Base-by-base conservation (phyloP, 164 flowering plant genomes). In the Hamamelis virginiana region DNA sequence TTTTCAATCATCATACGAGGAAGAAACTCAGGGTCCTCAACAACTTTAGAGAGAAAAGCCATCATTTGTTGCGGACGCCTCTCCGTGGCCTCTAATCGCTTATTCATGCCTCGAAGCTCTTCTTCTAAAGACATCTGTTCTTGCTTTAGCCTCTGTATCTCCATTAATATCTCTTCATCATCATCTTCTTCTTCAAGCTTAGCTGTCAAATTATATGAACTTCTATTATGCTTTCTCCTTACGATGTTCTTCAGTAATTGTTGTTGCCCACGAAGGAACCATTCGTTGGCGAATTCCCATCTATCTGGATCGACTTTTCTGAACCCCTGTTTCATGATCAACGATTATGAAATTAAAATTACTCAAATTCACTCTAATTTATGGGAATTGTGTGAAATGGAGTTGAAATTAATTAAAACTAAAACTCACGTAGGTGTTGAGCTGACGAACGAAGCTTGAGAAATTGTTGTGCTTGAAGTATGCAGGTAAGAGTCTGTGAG, bases 381-480 rank as follows among this genome's bases (percentile, higher is more conserved):
- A 16, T 22, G 14, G 16, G 14, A 9, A 48, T 23, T 16, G 12
- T 4, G 57, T 43, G 3, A 46, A n/a, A n/a, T n/a, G n/a, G n/a
- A n/a, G n/a, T n/a, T n/a, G n/a, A n/a, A n/a, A n/a, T n/a, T n/a
- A n/a, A n/a, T n/a, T n/a, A n/a, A n/a, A n/a, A n/a, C n/a, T n/a
- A n/a, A n/a, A n/a, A 80, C 91, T 85, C 23, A 94, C 97, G 55
- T 94, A 94, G 28, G 97, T 94, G 68, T 94, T 94, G 79, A 94
- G 90, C 74, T 92, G 97, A 2, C 97, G 94, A 67, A 92, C 86
- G 70, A 92, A 92, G 86, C 96, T 90, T 52, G 97, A 90, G 90
- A 94, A 94, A 55, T 94, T 94, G 82, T 89, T 91, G 87, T 93
- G 98, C 81, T 90, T 91, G 90, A 94, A 94, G 53, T 84, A 86